Evolutionary conservation across 2,329 filamentous ascomycete species (phyloP).

Genomic region (Penicillium fuscoglaucum): DNA sequence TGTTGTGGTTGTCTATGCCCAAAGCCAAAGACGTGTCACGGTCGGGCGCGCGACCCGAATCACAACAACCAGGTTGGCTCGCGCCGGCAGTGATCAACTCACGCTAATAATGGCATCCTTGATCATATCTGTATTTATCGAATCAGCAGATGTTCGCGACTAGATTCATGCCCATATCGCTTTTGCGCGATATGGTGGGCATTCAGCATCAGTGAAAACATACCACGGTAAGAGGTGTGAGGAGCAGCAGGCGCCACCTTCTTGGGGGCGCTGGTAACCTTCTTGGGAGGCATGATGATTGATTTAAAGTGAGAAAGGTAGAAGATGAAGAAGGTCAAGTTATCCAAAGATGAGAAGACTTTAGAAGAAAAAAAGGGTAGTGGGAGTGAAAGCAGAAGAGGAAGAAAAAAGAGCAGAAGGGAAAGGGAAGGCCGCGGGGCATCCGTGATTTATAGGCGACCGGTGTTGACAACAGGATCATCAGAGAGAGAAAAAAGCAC

Average conservation of each 20-base stretch:
- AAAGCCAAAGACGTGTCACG: conserved; percentile 36
- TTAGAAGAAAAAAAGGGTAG: background rate
- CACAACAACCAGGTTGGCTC: conserved; percentile 36
- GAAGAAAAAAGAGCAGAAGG: conserved; percentile 33
- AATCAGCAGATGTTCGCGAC: conserved; percentile 59
- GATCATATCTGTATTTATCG: conserved; percentile 63
- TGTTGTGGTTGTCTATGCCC: conserved; percentile 28
- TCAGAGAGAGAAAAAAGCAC: conserved; percentile 28
- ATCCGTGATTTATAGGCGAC: conserved; percentile 46
- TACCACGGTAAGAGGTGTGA: conserved; percentile 69
- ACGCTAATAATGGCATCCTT: conserved; percentile 70
- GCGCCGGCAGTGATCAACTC: conserved; percentile 58
- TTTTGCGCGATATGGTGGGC: conserved; percentile 48
- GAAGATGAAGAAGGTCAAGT: conserved; percentile 15
- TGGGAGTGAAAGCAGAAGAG: conserved; percentile 17
- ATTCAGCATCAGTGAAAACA: conserved; percentile 48
- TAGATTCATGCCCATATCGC: conserved; percentile 39
- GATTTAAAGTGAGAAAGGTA: conserved; percentile 13
- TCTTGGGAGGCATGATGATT: conserved; percentile 64
- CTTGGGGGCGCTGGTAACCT: conserved; percentile 58
- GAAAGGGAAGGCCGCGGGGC: conserved; percentile 44
- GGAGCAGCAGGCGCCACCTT: conserved; percentile 56
- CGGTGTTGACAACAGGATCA: conserved; percentile 47
- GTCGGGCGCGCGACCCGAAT: conserved; percentile 41
- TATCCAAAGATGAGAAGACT: conserved; percentile 1